Percentiles rank a stretch among this genome's conserved stretches.
Conservation (phyloP, 2,329 filamentous ascomycete species). For the Penicillium occitanis region DNA sequence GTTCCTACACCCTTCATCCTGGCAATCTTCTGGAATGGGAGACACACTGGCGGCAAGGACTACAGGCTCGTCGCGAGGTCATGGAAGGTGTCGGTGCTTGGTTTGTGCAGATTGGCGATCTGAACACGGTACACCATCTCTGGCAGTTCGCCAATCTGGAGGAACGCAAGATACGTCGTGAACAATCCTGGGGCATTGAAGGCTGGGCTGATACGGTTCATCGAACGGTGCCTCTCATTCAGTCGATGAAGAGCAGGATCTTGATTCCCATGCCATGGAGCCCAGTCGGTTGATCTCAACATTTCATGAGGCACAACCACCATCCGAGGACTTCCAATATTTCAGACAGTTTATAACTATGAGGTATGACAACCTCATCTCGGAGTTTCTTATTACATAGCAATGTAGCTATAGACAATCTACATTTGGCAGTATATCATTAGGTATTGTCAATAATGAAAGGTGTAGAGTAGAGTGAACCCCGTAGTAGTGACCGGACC, state of each 20-base stretch:
- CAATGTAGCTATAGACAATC: constrained; percentile 6
- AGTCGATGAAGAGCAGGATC: constrained; percentile 92
- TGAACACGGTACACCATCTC: constrained; percentile 96
- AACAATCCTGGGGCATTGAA: constrained; percentile 92
- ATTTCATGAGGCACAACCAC: not conserved
- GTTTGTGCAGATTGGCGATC: constrained; percentile 97
- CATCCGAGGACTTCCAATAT: not conserved
- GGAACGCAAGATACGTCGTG: constrained; percentile 82
- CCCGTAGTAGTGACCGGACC: too few relatives aligned
- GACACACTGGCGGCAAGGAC: constrained; percentile 91
- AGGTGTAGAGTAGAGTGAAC: not conserved
- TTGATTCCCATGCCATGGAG: constrained; percentile 96
- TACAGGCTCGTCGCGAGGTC: constrained; percentile 87
- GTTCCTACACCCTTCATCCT: constrained; percentile 93
- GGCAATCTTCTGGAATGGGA: constrained; percentile 98
- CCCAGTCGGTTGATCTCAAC: constrained; percentile 66
- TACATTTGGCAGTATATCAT: not conserved
- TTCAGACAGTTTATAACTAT: not conserved
- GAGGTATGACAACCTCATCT: not conserved
- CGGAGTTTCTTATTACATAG: not conserved
- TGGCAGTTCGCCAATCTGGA: constrained; percentile 99
- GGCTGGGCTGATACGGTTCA: constrained; percentile 98
- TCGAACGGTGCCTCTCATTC: constrained; percentile 96
- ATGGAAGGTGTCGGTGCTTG: constrained; percentile 98
- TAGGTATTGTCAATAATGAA: not conserved